These are phyloP conservation scores for Verticillium zaregamsianum DNA, from an alignment of 2,329 filamentous ascomycete species.

Conservation along the genomic window DNA sequence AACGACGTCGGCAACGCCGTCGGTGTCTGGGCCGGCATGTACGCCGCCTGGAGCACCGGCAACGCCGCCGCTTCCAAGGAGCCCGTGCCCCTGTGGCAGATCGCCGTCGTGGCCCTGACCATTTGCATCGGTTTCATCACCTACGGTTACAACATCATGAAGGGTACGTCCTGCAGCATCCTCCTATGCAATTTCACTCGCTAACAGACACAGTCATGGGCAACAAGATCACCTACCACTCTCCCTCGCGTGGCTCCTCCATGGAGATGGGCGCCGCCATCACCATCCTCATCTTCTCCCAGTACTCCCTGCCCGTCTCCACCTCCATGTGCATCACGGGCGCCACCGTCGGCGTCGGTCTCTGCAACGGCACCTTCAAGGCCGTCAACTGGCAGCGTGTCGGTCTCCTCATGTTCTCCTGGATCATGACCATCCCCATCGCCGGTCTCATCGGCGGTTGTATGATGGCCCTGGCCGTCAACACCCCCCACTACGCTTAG, in stretches of 20 bases:
- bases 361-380: constrained; percentile 68
- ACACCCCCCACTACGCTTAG: constrained; percentile 24
- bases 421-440: constrained; percentile 50
- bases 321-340: constrained; percentile 79
- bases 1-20: constrained; percentile 73
- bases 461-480: constrained; percentile 35
- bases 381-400: constrained; percentile 76
- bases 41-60: constrained; percentile 63
- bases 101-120: constrained; percentile 61
- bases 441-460: constrained; percentile 35
- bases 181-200: not conserved
- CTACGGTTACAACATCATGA: constrained; percentile 84
- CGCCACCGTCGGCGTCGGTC: constrained; percentile 71
- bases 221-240: constrained; percentile 74
- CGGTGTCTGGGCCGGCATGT: constrained; percentile 67
- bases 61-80: constrained; percentile 57
- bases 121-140: constrained; percentile 67
- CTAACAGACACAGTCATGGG: constrained; percentile 59
- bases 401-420: constrained; percentile 60
- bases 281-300: constrained; percentile 71
- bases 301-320: constrained; percentile 70
- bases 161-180: constrained; percentile 43
- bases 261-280: constrained; percentile 81
- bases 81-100: constrained; percentile 69
- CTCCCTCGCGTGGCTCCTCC: constrained; percentile 52